A percentile compares a stretch with the other conserved stretches of the same genome.
These are phyloP conservation scores for Aristolochia contorta DNA, from an alignment of 164 flowering plant genomes.

Conservation along the genomic window DNA sequence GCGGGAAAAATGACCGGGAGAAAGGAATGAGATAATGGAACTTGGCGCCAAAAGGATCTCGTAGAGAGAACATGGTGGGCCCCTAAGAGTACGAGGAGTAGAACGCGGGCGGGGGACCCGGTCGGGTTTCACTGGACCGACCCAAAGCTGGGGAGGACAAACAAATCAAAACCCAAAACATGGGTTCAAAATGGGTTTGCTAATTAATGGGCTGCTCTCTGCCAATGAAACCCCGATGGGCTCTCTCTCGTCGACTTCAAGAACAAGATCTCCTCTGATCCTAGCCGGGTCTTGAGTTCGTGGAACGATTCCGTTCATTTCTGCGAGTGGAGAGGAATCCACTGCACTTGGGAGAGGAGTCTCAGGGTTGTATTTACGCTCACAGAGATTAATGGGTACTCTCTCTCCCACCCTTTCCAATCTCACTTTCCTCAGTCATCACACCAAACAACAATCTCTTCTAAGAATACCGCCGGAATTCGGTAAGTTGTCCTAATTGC, in stretches of 20 bases:
- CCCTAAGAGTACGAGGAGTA: no score
- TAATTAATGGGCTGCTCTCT: no score
- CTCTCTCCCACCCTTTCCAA: constrained; percentile 34
- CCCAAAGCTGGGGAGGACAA: no score
- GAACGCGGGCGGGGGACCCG: no score
- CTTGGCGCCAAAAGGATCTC: no score
- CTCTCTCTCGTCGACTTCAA: constrained; percentile 13
- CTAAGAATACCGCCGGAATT: constrained; percentile 24
- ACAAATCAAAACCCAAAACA: no score
- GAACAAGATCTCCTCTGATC: constrained; percentile 7
- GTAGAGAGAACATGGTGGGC: no score
- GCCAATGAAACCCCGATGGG: constrained; percentile 9
- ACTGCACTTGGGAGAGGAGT: constrained; percentile 24
- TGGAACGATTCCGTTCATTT: constrained; percentile 18
- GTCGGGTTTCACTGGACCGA: no score
- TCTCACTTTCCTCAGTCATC: constrained; percentile 34
- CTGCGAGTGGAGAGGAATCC: constrained; percentile 13
- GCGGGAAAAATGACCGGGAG: no score
- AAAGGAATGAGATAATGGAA: no score
- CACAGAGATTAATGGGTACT: constrained; percentile 18
- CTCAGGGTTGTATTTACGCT: constrained; percentile 16
- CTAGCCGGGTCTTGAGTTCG: constrained; percentile 6
- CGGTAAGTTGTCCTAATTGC: constrained; percentile 20
- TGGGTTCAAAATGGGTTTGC: no score
- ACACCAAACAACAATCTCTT: constrained; percentile 24